Evolutionary conservation across 495 filamentous ascomycete genomes (phyloP).

Genomic region (Lasiosphaeria ovina): DNA sequence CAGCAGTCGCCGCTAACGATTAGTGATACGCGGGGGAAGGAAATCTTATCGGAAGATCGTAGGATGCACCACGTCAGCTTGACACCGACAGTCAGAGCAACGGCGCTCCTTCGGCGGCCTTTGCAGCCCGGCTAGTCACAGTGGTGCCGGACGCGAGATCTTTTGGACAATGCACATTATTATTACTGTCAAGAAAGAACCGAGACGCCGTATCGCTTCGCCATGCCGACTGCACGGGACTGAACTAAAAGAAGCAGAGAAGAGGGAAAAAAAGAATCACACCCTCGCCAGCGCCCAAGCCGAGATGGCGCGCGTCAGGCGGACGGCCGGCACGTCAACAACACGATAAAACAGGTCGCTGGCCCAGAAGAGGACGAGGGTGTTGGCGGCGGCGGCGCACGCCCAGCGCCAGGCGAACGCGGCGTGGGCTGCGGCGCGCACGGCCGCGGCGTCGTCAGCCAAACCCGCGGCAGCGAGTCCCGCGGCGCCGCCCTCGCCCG

Average conservation of each 20-base stretch:
- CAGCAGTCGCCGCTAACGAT: too few relatives aligned
- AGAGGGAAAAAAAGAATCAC: slow-evolving; percentile 2
- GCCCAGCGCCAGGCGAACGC: slow-evolving; percentile 7
- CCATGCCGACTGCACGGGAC: too few relatives aligned
- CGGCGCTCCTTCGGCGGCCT: too few relatives aligned
- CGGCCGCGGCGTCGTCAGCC: background rate
- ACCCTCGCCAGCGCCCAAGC: slow-evolving; percentile 6
- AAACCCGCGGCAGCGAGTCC: background rate
- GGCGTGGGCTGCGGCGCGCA: background rate
- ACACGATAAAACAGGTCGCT: slow-evolving; percentile 9
- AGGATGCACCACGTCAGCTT: too few relatives aligned
- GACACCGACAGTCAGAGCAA: too few relatives aligned
- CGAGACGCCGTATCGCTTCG: too few relatives aligned
- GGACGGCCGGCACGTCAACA: slow-evolving; percentile 4
- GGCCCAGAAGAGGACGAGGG: slow-evolving; percentile 11
- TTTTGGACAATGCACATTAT: too few relatives aligned
- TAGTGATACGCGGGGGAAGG: too few relatives aligned
- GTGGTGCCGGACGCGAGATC: too few relatives aligned
- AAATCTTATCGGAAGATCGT: too few relatives aligned
- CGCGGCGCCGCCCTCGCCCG: background rate
- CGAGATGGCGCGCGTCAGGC: background rate
- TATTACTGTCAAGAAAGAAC: too few relatives aligned
- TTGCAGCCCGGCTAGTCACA: too few relatives aligned
- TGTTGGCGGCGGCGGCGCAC: background rate
- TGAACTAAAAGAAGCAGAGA: background rate